Percentiles rank a stretch among this genome's conserved stretches.
Conservation (phyloP, 2,329 filamentous ascomycete genomes). For the Diplodia intermedia region DNA sequence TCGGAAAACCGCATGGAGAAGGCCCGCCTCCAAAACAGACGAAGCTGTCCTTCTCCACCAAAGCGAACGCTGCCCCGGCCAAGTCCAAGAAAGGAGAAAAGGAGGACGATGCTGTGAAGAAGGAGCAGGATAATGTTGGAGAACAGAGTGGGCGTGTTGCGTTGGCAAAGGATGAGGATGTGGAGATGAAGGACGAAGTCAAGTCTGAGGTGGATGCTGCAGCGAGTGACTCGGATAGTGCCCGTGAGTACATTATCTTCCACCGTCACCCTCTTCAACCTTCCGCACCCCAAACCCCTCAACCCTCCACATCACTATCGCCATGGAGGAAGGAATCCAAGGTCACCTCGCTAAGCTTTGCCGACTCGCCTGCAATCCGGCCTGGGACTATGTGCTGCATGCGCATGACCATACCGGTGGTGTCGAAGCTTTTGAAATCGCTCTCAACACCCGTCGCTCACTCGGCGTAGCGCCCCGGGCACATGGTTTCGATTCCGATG, state of each 20-base stretch:
- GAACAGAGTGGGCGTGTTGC: slow-evolving; percentile 14
- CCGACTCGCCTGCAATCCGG: background rate
- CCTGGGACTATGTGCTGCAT: background rate
- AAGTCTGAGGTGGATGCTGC: slow-evolving; percentile 8
- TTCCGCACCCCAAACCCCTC: background rate
- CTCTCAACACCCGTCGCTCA: background rate
- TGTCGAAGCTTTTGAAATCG: background rate
- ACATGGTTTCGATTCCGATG: too few relatives aligned
- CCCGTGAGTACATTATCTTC: background rate
- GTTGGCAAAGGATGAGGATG: slow-evolving; percentile 25
- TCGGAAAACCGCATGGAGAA: slow-evolving; percentile 69
- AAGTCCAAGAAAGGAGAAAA: background rate
- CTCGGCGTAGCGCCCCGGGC: too few relatives aligned
- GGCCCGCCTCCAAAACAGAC: slow-evolving; percentile 71
- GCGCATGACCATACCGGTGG: too few relatives aligned
- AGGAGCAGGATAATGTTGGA: slow-evolving; percentile 35
- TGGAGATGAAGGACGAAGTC: slow-evolving; percentile 27
- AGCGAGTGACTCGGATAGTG: slow-evolving; percentile 17
- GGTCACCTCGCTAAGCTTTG: background rate
- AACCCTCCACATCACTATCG: background rate
- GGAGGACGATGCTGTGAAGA: slow-evolving; percentile 10
- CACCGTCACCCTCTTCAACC: background rate
- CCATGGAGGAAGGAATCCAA: background rate
- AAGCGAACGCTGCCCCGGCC: slow-evolving; percentile 31
- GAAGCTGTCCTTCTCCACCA: slow-evolving; percentile 75